These are phyloP conservation scores for Acer yangbiense DNA, from an alignment of 345 rosid species.

Conservation along the genomic window DNA sequence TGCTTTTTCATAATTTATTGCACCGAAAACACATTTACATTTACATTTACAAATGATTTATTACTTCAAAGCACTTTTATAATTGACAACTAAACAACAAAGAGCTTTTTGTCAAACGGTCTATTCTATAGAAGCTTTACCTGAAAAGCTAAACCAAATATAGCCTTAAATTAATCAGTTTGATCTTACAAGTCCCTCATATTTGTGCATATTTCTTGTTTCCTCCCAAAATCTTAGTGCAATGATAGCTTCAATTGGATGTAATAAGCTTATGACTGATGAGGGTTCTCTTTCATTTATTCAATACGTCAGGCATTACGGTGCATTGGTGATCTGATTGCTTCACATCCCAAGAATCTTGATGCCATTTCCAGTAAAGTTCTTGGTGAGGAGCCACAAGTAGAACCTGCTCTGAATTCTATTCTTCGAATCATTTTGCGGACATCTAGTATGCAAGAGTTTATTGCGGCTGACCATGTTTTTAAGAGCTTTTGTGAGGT, in stretches of 20 bases:
- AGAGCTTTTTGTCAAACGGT: background rate
- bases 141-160: background rate
- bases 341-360: constrained; percentile 73
- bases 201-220: background rate
- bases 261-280: background rate
- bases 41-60: background rate
- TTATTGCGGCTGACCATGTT: constrained; percentile 86
- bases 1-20: background rate
- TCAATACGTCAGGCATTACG: constrained; percentile 63
- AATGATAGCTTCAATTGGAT: background rate
- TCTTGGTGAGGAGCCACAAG: constrained; percentile 90
- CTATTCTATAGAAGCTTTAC: background rate
- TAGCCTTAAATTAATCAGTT: background rate
- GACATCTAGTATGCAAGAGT: constrained; percentile 87
- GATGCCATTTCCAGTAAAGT: constrained; percentile 86
- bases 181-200: background rate
- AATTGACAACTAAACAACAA: background rate
- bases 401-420: constrained; percentile 91
- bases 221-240: background rate
- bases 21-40: background rate
- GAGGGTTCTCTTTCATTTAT: constrained; percentile 5
- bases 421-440: constrained; percentile 85
- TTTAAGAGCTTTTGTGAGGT: constrained; percentile 95
- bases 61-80: background rate
- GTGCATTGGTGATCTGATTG: constrained; percentile 81